These are phyloP conservation scores for Phaseolus coccineus DNA, from an alignment of 331 rosid species.

Conservation along the genomic window DNA sequence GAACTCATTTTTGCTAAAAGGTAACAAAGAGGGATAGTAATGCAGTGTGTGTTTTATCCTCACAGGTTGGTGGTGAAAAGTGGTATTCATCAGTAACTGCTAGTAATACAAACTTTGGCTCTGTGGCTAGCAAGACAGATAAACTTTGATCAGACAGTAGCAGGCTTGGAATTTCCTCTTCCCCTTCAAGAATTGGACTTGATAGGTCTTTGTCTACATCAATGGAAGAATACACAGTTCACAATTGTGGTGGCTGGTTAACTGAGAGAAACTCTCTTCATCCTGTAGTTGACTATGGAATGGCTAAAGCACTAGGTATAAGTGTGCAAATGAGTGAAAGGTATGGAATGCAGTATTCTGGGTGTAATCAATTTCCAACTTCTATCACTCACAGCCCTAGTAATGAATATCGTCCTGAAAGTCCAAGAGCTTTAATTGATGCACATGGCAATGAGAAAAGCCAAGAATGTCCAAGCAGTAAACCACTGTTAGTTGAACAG, in stretches of 20 bases:
- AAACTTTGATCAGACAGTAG: too few relatives aligned
- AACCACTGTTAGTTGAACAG: constrained; percentile 64
- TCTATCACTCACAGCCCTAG: constrained; percentile 54
- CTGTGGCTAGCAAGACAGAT: too few relatives aligned
- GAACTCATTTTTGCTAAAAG: too few relatives aligned
- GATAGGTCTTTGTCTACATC: constrained; percentile 59
- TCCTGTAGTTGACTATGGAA: constrained; percentile 58
- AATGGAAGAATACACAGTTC: constrained; percentile 62
- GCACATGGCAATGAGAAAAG: constrained; percentile 90
- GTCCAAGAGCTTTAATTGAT: constrained; percentile 83
- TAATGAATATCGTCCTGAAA: constrained; percentile 74
- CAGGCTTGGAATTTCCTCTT: constrained; percentile 54
- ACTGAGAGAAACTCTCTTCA: constrained; percentile 61
- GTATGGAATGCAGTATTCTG: constrained; percentile 63
- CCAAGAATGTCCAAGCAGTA: constrained; percentile 60
- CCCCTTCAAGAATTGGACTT: constrained; percentile 66
- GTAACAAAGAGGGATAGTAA: background rate
- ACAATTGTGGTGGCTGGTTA: constrained; percentile 51
- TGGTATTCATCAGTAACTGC: constrained; percentile 57
- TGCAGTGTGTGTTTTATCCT: constrained; percentile 50
- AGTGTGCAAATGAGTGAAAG: constrained; percentile 66
- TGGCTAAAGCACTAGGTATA: constrained; percentile 60
- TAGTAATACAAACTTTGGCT: constrained; percentile 23
- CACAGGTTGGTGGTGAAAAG: constrained; percentile 59
- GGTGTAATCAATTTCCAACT: constrained; percentile 58